A percentile compares a stretch with the other conserved stretches of the same genome.
These are phyloP conservation scores for Neotropicomus parvogracilis DNA, from an alignment of 1,284 basidiomycete species.

Conservation along the genomic window DNA sequence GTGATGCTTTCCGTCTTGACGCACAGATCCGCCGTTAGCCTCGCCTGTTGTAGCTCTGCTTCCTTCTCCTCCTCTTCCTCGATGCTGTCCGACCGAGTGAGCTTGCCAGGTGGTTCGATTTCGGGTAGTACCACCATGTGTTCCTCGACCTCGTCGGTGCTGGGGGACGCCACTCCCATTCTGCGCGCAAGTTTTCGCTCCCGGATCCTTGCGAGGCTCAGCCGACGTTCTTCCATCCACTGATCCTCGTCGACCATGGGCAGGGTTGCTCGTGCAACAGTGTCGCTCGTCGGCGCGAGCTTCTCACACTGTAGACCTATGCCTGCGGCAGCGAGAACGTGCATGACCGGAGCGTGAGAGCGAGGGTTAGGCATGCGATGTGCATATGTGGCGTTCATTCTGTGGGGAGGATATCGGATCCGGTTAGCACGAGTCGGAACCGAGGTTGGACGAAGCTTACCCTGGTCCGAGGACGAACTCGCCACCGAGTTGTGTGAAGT, in stretches of 20 bases:
- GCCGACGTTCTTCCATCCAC: conserved; percentile 45
- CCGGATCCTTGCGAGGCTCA: conserved; percentile 39
- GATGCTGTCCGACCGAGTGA: conserved; percentile 34
- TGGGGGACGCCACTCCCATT: conserved; percentile 28
- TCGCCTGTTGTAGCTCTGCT: not conserved
- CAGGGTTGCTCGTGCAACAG: conserved; percentile 8
- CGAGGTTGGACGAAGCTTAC: conserved; percentile 36
- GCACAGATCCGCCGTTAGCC: not conserved
- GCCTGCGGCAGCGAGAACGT: conserved; percentile 63
- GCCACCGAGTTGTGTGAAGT: conserved; percentile 76
- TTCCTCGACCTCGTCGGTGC: conserved; percentile 10
- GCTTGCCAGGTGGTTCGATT: conserved; percentile 26
- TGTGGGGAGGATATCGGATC: conserved; percentile 22
- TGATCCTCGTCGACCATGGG: conserved; percentile 37
- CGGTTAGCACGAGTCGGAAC: conserved; percentile 14
- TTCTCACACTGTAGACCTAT: conserved; percentile 32
- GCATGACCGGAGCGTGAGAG: conserved; percentile 65
- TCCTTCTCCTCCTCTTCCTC: conserved; percentile 24
- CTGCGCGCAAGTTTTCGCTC: conserved; percentile 36
- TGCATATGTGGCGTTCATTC: conserved; percentile 57
- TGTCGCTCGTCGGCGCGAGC: conserved; percentile 4
- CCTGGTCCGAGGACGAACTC: conserved; percentile 85
- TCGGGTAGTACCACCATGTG: conserved; percentile 19
- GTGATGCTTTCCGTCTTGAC: conserved; percentile 3
- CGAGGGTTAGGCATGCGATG: conserved; percentile 72